phyloP scores from a whole-genome alignment of 208 protist species.

The Trypanosoma lewisi region DNA sequence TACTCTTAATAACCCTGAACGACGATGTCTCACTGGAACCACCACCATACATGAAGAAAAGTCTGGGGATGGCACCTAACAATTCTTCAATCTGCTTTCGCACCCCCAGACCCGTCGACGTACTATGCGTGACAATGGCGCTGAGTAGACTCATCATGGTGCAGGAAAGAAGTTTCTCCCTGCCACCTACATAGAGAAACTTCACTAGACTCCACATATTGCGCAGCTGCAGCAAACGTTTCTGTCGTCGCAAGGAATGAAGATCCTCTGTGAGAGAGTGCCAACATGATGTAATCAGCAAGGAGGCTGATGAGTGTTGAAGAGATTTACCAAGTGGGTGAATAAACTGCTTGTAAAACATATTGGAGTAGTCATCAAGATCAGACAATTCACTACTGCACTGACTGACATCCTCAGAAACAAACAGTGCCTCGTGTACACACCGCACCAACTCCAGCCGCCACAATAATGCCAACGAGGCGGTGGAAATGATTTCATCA shows the following conservation, averaged over 20 bases:
- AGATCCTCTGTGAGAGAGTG: slow-evolving; percentile 31
- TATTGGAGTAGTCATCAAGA: slow-evolving; percentile 32
- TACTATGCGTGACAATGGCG: slow-evolving; percentile 39
- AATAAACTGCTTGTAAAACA: slow-evolving; percentile 37
- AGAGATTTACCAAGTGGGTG: slow-evolving; percentile 1
- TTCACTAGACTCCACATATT: slow-evolving; percentile 47
- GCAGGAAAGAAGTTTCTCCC: slow-evolving; percentile 33
- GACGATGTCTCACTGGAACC: neutral
- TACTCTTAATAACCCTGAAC: neutral
- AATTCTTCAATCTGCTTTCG: slow-evolving; percentile 33
- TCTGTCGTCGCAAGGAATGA: slow-evolving; percentile 29
- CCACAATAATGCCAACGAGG: slow-evolving; percentile 59
- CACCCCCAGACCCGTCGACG: slow-evolving; percentile 29
- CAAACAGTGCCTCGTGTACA: slow-evolving; percentile 43
- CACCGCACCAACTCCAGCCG: slow-evolving; percentile 43
- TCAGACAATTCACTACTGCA: slow-evolving; percentile 46
- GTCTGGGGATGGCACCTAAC: slow-evolving; percentile 15
- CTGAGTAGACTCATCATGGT: slow-evolving; percentile 44
- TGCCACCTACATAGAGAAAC: slow-evolving; percentile 58
- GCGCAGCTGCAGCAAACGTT: slow-evolving; percentile 27
- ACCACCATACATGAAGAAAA: slow-evolving; percentile 8
- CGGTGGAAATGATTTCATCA: slow-evolving; percentile 23
- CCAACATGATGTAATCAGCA: slow-evolving; percentile 37
- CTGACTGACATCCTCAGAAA: slow-evolving; percentile 42
- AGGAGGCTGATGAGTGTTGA: neutral